Percentiles rank a stretch among this genome's conserved stretches.
These are phyloP conservation scores for Xeromyces bisporus DNA, from an alignment of 495 filamentous ascomycete genomes.

Conservation along the genomic window DNA sequence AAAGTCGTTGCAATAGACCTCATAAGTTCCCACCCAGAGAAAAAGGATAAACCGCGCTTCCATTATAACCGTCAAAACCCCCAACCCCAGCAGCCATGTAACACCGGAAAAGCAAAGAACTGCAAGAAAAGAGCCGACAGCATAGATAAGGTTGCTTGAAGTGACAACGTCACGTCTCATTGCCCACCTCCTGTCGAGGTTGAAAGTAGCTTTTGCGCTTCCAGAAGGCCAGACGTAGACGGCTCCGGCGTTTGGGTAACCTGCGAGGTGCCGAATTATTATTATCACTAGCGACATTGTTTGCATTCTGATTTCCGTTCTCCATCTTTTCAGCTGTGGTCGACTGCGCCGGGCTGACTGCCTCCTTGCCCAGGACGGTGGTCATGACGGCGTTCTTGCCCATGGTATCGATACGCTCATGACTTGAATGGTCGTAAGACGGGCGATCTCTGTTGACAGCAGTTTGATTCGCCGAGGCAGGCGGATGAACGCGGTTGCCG, in stretches of 20 bases:
- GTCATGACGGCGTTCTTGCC: conserved; percentile 13
- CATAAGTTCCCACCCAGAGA: no score
- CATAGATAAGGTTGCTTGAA: no score
- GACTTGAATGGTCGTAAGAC: conserved; percentile 6
- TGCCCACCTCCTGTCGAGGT: conserved; percentile 21
- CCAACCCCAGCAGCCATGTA: no score
- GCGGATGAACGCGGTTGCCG: neutral
- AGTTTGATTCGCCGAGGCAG: no score
- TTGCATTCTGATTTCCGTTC: neutral
- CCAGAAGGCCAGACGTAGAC: conserved; percentile 31
- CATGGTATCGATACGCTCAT: conserved; percentile 11
- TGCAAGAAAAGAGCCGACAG: no score
- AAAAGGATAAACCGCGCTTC: no score
- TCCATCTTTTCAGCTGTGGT: conserved; percentile 16
- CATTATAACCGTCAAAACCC: no score
- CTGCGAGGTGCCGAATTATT: conserved; percentile 4
- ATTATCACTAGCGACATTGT: conserved; percentile 4
- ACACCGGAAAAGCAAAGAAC: no score
- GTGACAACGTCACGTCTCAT: conserved; percentile 15
- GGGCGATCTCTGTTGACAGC: neutral
- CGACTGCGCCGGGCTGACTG: conserved; percentile 15
- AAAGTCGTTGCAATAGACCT: no score
- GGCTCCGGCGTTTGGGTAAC: conserved; percentile 25
- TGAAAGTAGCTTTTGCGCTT: conserved; percentile 20
- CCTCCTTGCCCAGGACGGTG: conserved; percentile 10